Percentiles rank a stretch among this genome's conserved stretches.
Evolutionary conservation across 345 rosid genomes (phyloP).

Genomic region (Reutealis trisperma): DNA sequence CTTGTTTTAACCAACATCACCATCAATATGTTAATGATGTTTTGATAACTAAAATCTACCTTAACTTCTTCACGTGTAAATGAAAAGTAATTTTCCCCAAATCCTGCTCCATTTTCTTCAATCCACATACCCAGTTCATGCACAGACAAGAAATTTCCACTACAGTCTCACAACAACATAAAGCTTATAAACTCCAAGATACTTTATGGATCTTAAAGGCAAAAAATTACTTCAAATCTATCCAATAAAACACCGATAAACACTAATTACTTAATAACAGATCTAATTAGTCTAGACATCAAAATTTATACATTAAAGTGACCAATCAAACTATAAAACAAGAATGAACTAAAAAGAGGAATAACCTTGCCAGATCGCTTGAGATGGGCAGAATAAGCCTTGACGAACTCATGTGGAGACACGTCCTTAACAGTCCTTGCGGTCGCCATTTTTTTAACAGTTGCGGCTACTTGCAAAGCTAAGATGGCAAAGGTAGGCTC

Average conservation of each 20-base stretch:
- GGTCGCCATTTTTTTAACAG: constrained; percentile 31
- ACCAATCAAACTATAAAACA: background rate
- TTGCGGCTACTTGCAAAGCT: background rate
- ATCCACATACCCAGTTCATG: background rate
- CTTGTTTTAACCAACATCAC: background rate
- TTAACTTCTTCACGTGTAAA: background rate
- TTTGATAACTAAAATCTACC: background rate
- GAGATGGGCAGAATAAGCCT: constrained; percentile 84
- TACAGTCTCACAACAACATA: background rate
- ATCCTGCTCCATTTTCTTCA: too few relatives aligned
- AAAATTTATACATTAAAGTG: too few relatives aligned
- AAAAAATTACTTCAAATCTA: too few relatives aligned
- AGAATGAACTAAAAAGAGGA: background rate
- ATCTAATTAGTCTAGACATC: background rate
- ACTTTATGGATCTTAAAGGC: too few relatives aligned
- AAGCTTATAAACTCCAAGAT: too few relatives aligned
- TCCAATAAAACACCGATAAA: too few relatives aligned
- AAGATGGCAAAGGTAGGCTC: background rate
- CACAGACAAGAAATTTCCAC: background rate
- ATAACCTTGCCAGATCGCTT: constrained; percentile 91
- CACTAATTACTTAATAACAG: background rate
- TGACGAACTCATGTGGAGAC: constrained; percentile 85
- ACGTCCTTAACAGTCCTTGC: constrained; percentile 78
- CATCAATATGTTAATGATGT: background rate
- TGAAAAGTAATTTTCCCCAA: too few relatives aligned